These are phyloP conservation scores for Aspergillus sp. DNA, from an alignment of 2,329 filamentous ascomycete species.

Conservation along the genomic window DNA sequence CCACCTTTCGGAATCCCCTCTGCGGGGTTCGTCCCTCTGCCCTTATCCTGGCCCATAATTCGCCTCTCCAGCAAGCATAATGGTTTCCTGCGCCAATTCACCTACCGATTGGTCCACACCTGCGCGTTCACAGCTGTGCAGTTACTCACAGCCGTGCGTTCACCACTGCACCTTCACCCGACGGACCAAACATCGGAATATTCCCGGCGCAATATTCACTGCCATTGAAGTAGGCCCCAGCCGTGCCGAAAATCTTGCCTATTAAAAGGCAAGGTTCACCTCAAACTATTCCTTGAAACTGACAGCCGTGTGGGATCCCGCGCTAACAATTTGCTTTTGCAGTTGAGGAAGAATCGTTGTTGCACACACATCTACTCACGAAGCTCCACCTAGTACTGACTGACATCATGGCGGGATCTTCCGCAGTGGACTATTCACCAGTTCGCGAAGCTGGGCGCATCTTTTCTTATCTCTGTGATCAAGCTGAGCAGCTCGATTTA, in stretches of 20 bases:
- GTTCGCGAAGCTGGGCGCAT: slow-evolving; percentile 41
- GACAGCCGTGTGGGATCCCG: too few species aligned
- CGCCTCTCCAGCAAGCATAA: slow-evolving; percentile 1
- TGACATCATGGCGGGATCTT: slow-evolving; percentile 21
- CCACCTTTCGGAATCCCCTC: not conserved
- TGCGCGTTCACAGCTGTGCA: not conserved
- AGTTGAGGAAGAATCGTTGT: not conserved
- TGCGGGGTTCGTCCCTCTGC: not conserved
- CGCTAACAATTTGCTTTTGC: too few species aligned
- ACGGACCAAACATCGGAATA: slow-evolving; percentile 20
- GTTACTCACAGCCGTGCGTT: not conserved
- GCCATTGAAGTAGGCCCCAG: not conserved
- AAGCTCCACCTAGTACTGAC: not conserved
- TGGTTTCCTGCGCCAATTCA: not conserved
- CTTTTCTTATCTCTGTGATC: slow-evolving; percentile 38
- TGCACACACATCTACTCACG: too few species aligned
- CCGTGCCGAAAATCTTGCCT: slow-evolving; percentile 1
- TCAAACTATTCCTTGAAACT: slow-evolving; percentile 11
- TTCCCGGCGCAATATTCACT: slow-evolving; percentile 11
- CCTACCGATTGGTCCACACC: slow-evolving; percentile 11
- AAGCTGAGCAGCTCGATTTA: slow-evolving; percentile 36
- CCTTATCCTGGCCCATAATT: slow-evolving; percentile 2
- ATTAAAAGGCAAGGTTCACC: slow-evolving; percentile 6
- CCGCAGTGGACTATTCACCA: slow-evolving; percentile 33
- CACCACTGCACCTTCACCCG: slow-evolving; percentile 16